Evolutionary conservation across 2,329 filamentous ascomycete genomes (phyloP).

Genomic region (Aspergillus sp.): DNA sequence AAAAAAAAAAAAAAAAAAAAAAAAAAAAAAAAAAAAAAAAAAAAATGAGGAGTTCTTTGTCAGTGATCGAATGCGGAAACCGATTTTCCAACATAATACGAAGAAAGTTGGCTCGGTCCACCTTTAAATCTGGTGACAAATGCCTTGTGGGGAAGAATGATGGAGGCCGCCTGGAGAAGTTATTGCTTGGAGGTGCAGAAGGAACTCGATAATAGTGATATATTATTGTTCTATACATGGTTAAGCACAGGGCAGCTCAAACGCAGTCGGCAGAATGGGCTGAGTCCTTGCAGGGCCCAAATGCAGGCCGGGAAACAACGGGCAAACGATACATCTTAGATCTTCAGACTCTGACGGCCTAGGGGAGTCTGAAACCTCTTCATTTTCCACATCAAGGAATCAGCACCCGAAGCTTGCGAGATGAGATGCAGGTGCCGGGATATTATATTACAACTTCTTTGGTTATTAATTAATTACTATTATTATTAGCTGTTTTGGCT

Average conservation of each 20-base stretch:
- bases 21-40: not conserved
- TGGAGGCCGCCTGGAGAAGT: not conserved
- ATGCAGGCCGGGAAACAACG: constrained; percentile 2
- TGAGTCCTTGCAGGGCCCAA: not conserved
- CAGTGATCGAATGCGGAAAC: constrained; percentile 2
- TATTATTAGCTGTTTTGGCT: not conserved
- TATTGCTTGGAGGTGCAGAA: not conserved
- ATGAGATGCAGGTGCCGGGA: not conserved
- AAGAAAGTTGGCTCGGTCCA: constrained; percentile 3
- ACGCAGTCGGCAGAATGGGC: not conserved
- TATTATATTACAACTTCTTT: not conserved
- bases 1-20: not conserved
- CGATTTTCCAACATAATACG: constrained; percentile 13
- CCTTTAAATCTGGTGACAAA: constrained; percentile 13
- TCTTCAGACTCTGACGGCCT: not conserved
- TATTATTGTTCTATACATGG: not conserved
- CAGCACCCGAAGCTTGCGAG: not conserved
- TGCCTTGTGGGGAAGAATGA: constrained; percentile 8
- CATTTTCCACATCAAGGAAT: not conserved
- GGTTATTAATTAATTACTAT: not conserved
- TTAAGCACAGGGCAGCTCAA: not conserved
- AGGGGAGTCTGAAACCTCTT: not conserved
- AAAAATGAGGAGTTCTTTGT: not conserved
- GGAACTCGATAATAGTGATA: not conserved
- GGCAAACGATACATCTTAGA: constrained; percentile 6